Evolutionary conservation across 1,284 basidiomycete species (phyloP), one percentile per base, ranked within the genome.

Genomic region (Rhodotorula sp.): DNA sequence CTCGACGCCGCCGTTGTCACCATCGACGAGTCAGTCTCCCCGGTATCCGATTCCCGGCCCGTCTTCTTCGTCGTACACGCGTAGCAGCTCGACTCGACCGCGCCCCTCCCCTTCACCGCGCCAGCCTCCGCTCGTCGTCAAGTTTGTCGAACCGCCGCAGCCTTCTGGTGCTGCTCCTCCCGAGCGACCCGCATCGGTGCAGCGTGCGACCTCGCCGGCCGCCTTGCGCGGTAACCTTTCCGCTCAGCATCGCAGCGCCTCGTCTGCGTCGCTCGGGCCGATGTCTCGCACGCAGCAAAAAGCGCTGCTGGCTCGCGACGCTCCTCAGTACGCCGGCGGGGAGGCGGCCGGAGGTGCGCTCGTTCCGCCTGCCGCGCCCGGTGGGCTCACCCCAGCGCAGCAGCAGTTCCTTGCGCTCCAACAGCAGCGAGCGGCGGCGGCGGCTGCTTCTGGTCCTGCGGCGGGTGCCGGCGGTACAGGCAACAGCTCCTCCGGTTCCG

Each of bases 251-350:
- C 64, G 67, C 15, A 67, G 54, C 55, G 58, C 68, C 1, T 68
- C 70, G 17, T 66, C 70, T 10, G 68, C 68, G 0, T 72, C 71
- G 2, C 67, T 72, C 46, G 54, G 46, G 2, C 67, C 74, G 12
- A 71, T 75, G 64, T 70, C 68, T 33, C 68, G 74, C 4, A 75
- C 74, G 30, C 74, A 75, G 62, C 74, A 75, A 45, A 75, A 75
- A 56, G 74, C 74, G 7, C 62, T 75, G 29, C 67, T 75, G 29
- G 74, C 74, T 12, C 69, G 74, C 7, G 74, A 75, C 26, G 74
- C 74, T 14, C 74, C 74, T 6, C 46, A 62, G 17, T 22, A 26
- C 56, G 6, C n/a, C 24, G 57, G 26, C n/a, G 57, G 29, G 15
- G 46, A 24, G 6, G 48, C 37, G 37, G 37, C 12, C 0, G 60